phyloP scores from a whole-genome alignment of 2,329 filamentous ascomycete species.

The Diaporthe humulicola region DNA sequence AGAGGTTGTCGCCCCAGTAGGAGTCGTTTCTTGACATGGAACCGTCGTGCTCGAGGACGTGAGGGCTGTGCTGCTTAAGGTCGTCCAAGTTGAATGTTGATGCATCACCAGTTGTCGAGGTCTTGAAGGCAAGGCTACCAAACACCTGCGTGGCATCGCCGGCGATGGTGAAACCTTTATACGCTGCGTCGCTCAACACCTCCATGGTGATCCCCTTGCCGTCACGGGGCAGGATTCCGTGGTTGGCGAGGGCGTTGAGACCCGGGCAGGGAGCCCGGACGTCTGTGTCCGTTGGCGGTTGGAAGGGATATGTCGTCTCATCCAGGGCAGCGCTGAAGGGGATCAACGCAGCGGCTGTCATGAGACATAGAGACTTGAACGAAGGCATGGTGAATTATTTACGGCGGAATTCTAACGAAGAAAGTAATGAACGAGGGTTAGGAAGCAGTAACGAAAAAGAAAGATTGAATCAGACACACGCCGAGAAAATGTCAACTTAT shows the following conservation, averaged over 20 bases:
- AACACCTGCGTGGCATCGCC: not conserved
- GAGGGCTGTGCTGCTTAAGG: conserved; percentile 20
- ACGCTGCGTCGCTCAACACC: not conserved
- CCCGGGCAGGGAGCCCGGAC: conserved; percentile 26
- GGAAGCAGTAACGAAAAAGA: not conserved
- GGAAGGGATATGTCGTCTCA: conserved; percentile 23
- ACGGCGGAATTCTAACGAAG: not conserved
- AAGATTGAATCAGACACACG: not conserved
- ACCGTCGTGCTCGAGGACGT: conserved; percentile 31
- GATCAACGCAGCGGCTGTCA: not conserved
- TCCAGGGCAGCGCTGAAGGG: conserved; percentile 24
- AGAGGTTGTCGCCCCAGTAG: conserved; percentile 32
- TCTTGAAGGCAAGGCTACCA: conserved; percentile 15
- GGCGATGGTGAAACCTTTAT: not conserved
- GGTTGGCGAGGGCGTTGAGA: conserved; percentile 30
- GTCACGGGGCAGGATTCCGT: conserved; percentile 31
- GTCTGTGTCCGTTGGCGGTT: conserved; percentile 27
- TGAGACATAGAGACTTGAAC: conserved; percentile 10
- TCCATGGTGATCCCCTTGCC: conserved; percentile 27
- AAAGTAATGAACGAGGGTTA: not conserved
- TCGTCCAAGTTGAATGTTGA: conserved; percentile 33
- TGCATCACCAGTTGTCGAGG: conserved; percentile 28
- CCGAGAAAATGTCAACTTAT: not conserved
- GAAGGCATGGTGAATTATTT: conserved; percentile 13
- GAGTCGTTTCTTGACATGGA: conserved; percentile 32